Percentiles rank a stretch among this genome's conserved stretches.
These are phyloP conservation scores for Ustulina deusta DNA, from an alignment of 2,329 filamentous ascomycete species.

Conservation along the genomic window DNA sequence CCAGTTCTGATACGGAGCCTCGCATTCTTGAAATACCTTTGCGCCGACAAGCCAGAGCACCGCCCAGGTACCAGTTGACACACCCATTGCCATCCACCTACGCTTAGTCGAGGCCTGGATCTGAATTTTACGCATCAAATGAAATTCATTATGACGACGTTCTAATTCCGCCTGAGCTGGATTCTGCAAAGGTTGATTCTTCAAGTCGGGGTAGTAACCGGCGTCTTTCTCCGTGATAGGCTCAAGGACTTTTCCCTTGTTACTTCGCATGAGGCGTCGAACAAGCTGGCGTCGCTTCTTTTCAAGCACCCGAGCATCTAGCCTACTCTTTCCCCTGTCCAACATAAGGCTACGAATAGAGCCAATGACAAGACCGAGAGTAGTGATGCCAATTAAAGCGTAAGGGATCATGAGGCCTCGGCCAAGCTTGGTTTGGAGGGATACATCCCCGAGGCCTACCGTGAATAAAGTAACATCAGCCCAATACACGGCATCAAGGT, in stretches of 20 bases:
- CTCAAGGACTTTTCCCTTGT: constrained; percentile 61
- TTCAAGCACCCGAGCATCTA: constrained; percentile 70
- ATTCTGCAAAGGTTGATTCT: constrained; percentile 40
- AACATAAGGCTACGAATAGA: constrained; percentile 77
- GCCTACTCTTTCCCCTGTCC: constrained; percentile 66
- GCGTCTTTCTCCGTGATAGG: constrained; percentile 56
- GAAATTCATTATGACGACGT: constrained; percentile 77
- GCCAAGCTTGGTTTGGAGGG: constrained; percentile 64
- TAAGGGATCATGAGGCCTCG: constrained; percentile 84
- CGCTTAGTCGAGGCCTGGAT: constrained; percentile 71
- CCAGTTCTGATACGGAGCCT: constrained; percentile 69
- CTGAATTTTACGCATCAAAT: constrained; percentile 86
- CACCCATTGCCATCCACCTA: constrained; percentile 77
- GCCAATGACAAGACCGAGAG: constrained; percentile 83
- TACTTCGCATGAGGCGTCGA: constrained; percentile 58
- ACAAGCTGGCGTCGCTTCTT: constrained; percentile 66
- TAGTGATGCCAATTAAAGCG: constrained; percentile 84
- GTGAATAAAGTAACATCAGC: constrained; percentile 78
- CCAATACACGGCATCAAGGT: constrained; percentile 83
- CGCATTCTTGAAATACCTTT: constrained; percentile 72
- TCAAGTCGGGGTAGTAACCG: constrained; percentile 36
- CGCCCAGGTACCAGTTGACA: constrained; percentile 76
- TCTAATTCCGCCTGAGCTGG: constrained; percentile 61
- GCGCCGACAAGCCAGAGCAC: constrained; percentile 86
- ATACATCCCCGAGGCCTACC: constrained; percentile 71